These are phyloP conservation scores for Candida arabinofermentans DNA, from an alignment of 805 yeast species.

Conservation along the genomic window DNA sequence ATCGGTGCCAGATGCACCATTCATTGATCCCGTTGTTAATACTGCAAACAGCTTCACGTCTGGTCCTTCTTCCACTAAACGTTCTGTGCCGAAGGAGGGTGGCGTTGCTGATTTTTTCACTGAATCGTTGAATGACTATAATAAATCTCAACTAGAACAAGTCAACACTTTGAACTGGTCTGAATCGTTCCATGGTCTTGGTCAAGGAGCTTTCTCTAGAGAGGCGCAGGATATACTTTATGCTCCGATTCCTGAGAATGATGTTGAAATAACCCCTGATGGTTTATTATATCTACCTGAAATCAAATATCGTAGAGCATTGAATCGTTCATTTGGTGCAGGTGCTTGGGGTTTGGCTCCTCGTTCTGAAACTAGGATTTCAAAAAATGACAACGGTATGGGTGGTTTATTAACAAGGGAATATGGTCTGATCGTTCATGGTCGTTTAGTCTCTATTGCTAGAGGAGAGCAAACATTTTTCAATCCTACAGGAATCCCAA, in stretches of 20 bases:
- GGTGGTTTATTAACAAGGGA: slow-evolving; percentile 70
- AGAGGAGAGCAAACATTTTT: slow-evolving; percentile 96
- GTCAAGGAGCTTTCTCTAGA: slow-evolving; percentile 67
- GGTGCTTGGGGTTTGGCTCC: slow-evolving; percentile 99
- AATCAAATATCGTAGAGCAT: slow-evolving; percentile 85
- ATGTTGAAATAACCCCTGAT: slow-evolving; percentile 93
- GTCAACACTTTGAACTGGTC: slow-evolving; percentile 64
- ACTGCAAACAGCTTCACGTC: slow-evolving; percentile 11
- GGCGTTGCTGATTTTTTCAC: slow-evolving; percentile 15
- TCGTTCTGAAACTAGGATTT: slow-evolving; percentile 75
- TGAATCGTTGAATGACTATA: slow-evolving; percentile 23
- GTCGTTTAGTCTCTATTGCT: slow-evolving; percentile 84
- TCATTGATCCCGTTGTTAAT: slow-evolving; percentile 24
- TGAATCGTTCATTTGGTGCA: slow-evolving; percentile 92
- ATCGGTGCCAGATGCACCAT: neutral
- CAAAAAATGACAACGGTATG: slow-evolving; percentile 41
- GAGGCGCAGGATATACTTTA: slow-evolving; percentile 57
- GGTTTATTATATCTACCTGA: slow-evolving; percentile 91
- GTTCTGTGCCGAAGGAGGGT: slow-evolving; percentile 8
- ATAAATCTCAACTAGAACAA: slow-evolving; percentile 7
- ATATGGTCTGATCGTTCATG: slow-evolving; percentile 82
- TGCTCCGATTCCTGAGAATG: slow-evolving; percentile 60
- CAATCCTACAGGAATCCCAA: slow-evolving; percentile 80
- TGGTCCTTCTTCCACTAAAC: neutral
- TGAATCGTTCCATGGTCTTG: slow-evolving; percentile 81